Base-by-base conservation (phyloP, 306 rosid genomes). In the Biancaea sappan region DNA sequence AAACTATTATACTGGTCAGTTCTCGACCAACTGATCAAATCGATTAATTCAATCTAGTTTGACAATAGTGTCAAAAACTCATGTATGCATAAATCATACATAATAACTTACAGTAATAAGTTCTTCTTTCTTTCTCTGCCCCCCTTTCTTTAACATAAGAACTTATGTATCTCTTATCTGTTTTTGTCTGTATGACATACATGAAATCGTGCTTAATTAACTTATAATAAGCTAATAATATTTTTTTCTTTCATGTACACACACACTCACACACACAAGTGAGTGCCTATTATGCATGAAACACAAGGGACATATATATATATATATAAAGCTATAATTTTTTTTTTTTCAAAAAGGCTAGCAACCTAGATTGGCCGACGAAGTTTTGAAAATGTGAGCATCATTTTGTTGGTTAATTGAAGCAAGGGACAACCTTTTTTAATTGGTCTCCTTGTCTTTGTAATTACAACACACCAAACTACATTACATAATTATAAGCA, bases 361-460 rank as follows among this genome's bases (percentile, higher is more conserved):
- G 44, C 9, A n/a, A n/a, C n/a, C n/a, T n/a, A 57, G 66, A 64
- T 70, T 31, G 67, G 37, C 43, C 66, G 61, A 77, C 54, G 66
- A 69, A 74, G n/a, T n/a, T 62, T 56, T n/a, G 19, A 77, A 71
- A 77, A 57, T 65, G 51, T 70, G 76, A 73, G 43, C 72, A 74
- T 64, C 65, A 72, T 66, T 52, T 52, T 56, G 59, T 78, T 71
- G 31, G 31, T 46, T 43, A 35, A 60, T 78, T 48, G 34, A 38
- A 58, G 52, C 56, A 57, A 57, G 48, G 76, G 88, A 81, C 88
- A 70, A 6, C 46, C 86, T 84, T 84, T 81, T 81, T 76, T 70
- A 59, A 75, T 74, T 64, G 69, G 60, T 79, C 77, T 77, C 53
- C 52, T 38, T 80, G 87, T 84, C 90, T 52, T 67, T 66, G 66